These are phyloP conservation scores for Monosporozyma unispora DNA, from an alignment of 805 yeast genomes.

Conservation along the genomic window DNA sequence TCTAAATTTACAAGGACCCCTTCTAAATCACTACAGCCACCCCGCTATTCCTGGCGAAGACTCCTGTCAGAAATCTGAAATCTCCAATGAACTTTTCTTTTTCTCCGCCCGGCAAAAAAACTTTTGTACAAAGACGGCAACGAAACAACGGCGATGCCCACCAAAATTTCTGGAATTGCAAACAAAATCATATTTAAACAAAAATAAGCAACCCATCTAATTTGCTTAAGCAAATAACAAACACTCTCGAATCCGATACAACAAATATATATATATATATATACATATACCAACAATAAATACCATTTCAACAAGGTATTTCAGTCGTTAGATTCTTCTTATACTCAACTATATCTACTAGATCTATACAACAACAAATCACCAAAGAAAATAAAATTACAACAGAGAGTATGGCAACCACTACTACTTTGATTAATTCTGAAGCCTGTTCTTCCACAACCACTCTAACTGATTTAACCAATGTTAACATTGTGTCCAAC, in stretches of 20 bases:
- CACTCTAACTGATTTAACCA: background rate
- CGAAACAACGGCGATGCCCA: background rate
- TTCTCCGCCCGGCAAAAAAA: background rate
- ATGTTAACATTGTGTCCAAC: background rate
- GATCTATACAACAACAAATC: background rate
- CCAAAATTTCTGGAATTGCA: background rate
- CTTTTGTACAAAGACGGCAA: background rate
- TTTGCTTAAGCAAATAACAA: background rate
- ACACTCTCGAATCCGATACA: too few species aligned
- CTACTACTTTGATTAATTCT: slow-evolving; percentile 9
- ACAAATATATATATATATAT: background rate
- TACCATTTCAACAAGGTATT: background rate
- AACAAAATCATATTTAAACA: background rate
- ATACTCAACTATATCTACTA: background rate
- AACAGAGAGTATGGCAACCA: slow-evolving; percentile 3
- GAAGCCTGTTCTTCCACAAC: background rate
- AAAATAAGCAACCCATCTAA: background rate
- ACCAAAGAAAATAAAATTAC: too few species aligned
- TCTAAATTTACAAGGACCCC: too few species aligned
- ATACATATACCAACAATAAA: background rate
- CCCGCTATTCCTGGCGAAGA: too few species aligned
- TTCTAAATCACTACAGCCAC: too few species aligned
- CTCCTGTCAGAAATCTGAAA: too few species aligned
- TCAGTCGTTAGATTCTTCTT: background rate
- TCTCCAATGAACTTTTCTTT: too few species aligned